Conservation (phyloP, 805 yeast species). For the Sugiyamaella mastotermitis region DNA sequence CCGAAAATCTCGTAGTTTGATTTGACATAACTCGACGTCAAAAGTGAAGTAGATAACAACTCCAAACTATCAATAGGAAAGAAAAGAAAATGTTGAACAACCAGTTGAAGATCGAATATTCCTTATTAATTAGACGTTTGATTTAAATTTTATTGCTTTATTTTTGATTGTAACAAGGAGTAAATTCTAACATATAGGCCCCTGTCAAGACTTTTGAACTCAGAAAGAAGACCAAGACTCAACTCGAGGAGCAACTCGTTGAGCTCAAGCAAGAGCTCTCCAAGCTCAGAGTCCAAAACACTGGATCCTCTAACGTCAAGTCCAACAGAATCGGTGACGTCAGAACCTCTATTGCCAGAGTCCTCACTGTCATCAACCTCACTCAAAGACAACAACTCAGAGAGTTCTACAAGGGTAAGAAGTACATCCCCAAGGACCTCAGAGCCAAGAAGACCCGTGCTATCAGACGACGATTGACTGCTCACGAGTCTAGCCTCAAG, state of each 20-base stretch:
- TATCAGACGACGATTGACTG: constrained; percentile 92
- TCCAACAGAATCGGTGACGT: constrained; percentile 95
- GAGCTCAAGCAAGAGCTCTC: constrained; percentile 97
- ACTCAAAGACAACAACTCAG: constrained; percentile 94
- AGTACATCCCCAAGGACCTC: constrained; percentile 96
- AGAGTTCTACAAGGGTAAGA: constrained; percentile 80
- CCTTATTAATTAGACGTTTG: no score
- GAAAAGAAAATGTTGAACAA: no score
- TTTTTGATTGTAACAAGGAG: no score
- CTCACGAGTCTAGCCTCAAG: constrained; percentile 71
- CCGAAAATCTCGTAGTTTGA: no score
- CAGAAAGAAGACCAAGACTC: constrained; percentile 94
- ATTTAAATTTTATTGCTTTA: no score
- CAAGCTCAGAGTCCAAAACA: constrained; percentile 90
- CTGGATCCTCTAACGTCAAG: constrained; percentile 62
- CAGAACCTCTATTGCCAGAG: constrained; percentile 98
- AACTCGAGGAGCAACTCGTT: constrained; percentile 88
- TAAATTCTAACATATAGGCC: no score
- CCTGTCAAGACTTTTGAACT: constrained; percentile 85
- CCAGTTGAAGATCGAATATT: no score
- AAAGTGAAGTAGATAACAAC: no score
- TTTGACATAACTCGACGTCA: no score
- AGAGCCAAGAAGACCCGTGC: constrained; percentile 99
- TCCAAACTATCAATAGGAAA: no score
- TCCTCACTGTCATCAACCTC: constrained; percentile 92